Evolutionary conservation across 2,329 filamentous ascomycete species (phyloP).

Genomic region (Chaetomium sp.): DNA sequence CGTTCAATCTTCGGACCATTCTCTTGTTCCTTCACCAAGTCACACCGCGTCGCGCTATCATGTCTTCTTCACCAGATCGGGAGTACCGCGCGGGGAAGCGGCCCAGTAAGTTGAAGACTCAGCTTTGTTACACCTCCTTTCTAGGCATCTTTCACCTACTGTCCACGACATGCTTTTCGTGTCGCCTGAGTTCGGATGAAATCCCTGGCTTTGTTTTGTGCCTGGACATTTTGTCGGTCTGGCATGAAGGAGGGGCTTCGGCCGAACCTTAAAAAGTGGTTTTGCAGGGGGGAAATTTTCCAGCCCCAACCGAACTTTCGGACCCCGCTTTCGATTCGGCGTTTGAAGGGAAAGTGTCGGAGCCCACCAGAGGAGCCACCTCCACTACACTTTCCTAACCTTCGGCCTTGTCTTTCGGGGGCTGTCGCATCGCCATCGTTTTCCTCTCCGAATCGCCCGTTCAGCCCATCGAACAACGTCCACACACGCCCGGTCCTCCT

Average conservation of each 20-base stretch:
- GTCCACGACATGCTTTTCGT: too few species aligned
- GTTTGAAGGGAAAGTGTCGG: neutral
- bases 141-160: neutral
- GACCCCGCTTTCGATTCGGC: conserved; percentile 12
- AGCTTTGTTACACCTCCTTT: neutral
- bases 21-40: neutral
- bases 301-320: neutral
- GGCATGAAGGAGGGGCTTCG: conserved; percentile 1
- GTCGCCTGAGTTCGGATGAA: neutral
- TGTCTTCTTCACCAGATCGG: conserved; percentile 25
- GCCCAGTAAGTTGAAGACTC: conserved; percentile 24
- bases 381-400: too few species aligned
- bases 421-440: neutral
- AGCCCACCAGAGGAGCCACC: neutral
- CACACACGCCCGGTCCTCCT: neutral
- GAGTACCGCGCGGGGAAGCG: conserved; percentile 28
- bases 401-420: too few species aligned
- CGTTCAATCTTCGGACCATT: neutral
- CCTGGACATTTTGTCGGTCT: too few species aligned
- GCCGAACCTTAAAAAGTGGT: neutral
- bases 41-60: conserved; percentile 11
- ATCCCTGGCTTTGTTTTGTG: neutral
- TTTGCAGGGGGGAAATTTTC: conserved; percentile 1
- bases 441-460: neutral
- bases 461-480: neutral